Conservation (phyloP, 805 yeast species). For the Candida boleticola region DNA sequence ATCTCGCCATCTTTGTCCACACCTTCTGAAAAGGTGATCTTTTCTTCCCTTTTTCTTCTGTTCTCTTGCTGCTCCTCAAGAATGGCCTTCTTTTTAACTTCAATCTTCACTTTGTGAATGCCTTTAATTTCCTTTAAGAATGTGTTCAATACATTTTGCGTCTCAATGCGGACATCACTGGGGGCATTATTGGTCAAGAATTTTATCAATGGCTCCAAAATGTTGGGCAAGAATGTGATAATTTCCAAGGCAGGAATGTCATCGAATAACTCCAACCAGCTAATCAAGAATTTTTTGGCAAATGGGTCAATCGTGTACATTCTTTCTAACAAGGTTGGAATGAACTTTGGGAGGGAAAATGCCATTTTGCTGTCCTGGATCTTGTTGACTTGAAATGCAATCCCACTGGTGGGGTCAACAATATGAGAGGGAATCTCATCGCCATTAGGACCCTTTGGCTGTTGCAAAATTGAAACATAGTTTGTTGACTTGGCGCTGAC, state of each 20-base stretch:
- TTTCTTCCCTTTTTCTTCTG: constrained; percentile 16
- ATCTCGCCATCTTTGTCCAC: not conserved
- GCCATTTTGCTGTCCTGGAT: constrained; percentile 63
- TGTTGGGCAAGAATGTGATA: constrained; percentile 83
- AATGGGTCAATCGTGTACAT: constrained; percentile 91
- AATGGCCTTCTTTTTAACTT: constrained; percentile 35
- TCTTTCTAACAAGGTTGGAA: constrained; percentile 87
- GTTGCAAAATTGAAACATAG: constrained; percentile 71
- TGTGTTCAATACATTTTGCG: constrained; percentile 71
- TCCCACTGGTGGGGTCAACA: constrained; percentile 52
- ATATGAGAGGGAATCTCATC: constrained; percentile 33
- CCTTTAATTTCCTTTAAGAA: constrained; percentile 78
- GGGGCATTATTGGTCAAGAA: constrained; percentile 77
- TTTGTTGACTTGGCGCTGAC: constrained; percentile 92
- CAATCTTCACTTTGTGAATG: constrained; percentile 64
- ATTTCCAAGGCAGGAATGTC: constrained; percentile 90
- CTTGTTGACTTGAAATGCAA: constrained; percentile 57
- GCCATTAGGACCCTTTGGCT: constrained; percentile 19
- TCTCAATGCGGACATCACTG: constrained; percentile 82
- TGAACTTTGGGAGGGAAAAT: constrained; percentile 80
- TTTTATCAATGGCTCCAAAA: constrained; percentile 77
- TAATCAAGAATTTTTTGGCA: constrained; percentile 85
- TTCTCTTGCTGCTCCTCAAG: constrained; percentile 13
- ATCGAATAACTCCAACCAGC: constrained; percentile 91
- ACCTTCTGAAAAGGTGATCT: not conserved